Evolutionary conservation across 225 moss, liverwort and hornwort species (phyloP), one percentile per base, ranked within the genome.

Genomic region (Physcomitrellopsis africana): DNA sequence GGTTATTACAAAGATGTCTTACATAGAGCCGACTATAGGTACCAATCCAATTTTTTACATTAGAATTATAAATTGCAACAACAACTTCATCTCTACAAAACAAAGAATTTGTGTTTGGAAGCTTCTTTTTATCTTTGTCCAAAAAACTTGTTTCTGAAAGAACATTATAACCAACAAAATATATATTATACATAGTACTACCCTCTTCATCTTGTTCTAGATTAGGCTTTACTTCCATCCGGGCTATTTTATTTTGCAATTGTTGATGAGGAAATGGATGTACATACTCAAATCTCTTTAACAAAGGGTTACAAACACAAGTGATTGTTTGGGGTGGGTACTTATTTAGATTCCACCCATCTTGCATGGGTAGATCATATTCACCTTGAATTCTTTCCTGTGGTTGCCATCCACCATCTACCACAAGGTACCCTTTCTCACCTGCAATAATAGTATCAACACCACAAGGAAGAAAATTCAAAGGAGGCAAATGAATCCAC

Each of bases 341-440:
- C 0, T 12, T 20, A 26, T 74, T 58, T 7, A 66, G 42, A 55
- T 88, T 23, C 85, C 82, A 85, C 0, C 9, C 4, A 22, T 69
- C 76, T 78, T 88, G 82, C 85, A 88, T 85, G 0, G 82, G 73
- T 22, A 85, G 14, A 48, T 78, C 73, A n/a, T 63, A 67, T 37
- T 85, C 82, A 0, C 76, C 82, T 65, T 85, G 58, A 59, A 78
- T 66, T 63, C 68, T 82, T 5, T 76, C 63, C 0, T 48, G 60
- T 0, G 85, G 82, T 72, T 88, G 88, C 80, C 80, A 85, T 17
- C 82, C 78, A 52, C 88, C 85, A 70, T 88, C 82, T 60, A 88
- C 80, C 46, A 85, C 66, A 62, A 88, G 62, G 44, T 80, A 85
- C 11, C 82, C 82, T 9, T 82, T 88, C 42, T 76, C 82, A 61